A percentile compares a stretch with the other conserved stretches of the same genome.
Conservation (phyloP, 192 early-diverging fungal species). For the Podochytrium sp. region DNA sequence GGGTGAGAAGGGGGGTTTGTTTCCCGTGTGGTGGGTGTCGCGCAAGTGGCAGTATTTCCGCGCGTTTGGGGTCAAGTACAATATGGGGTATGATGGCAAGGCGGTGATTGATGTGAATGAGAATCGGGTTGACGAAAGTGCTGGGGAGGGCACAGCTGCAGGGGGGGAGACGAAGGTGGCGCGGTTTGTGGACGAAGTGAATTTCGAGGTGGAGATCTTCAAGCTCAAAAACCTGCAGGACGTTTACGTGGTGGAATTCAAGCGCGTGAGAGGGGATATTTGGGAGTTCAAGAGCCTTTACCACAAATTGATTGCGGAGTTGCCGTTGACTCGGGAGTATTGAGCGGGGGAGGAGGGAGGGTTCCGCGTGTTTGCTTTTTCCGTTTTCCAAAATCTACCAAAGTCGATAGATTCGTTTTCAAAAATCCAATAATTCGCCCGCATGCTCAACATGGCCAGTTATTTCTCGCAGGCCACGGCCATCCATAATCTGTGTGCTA, state of each 20-base stretch:
- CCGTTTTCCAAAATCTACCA: too few relatives aligned
- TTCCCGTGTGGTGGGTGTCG: constrained; percentile 18
- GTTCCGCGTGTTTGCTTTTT: too few relatives aligned
- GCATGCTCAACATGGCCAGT: too few relatives aligned
- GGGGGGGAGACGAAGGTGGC: background rate
- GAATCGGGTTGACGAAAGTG: background rate
- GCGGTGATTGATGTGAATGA: background rate
- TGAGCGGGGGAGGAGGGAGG: background rate
- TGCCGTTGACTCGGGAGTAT: constrained; percentile 34
- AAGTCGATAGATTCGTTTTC: too few relatives aligned
- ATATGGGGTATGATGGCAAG: constrained; percentile 33
- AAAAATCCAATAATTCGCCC: too few relatives aligned
- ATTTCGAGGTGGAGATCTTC: constrained; percentile 87
- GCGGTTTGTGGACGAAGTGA: constrained; percentile 70
- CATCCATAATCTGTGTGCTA: too few relatives aligned
- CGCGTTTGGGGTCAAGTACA: constrained; percentile 36
- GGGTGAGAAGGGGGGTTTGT: background rate
- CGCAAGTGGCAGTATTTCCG: constrained; percentile 27
- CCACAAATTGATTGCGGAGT: constrained; percentile 37
- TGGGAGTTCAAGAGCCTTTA: constrained; percentile 60
- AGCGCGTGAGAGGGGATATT: constrained; percentile 55
- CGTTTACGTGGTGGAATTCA: constrained; percentile 56
- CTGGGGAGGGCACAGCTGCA: background rate
- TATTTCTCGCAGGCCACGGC: too few relatives aligned
- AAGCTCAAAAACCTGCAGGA: constrained; percentile 82